Base-by-base conservation (phyloP, 305 asterid species). In the Fraxinus sp. region DNA sequence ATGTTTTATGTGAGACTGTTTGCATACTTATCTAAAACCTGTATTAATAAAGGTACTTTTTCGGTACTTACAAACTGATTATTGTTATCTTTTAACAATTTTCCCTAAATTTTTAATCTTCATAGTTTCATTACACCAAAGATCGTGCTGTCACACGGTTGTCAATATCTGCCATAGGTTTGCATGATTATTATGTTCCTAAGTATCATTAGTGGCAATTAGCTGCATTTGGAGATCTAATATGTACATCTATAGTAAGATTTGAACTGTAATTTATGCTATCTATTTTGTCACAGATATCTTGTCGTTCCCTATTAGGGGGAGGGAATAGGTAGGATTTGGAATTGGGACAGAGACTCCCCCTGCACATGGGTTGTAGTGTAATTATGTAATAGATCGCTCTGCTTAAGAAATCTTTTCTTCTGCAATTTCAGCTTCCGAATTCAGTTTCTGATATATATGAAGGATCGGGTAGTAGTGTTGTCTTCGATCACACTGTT, bases 371-470 rank as follows among this genome's bases (percentile, higher is more conserved):
- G 74, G 7, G 30, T 26, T 66, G 74, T 75, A 46, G 33, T 44
- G 44, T 72, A 44, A 64, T 28, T 64, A 72, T 30, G 79, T 41
- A 55, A 37, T 80, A 76, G 46, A 84, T 80, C 33, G 39, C 78
- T 49, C 46, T 33, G 33, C 76, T 79, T 14, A 80, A 3, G 71
- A 55, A 62, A 49, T n/a, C 28, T 39, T 9, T 80, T 46, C 18
- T 78, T 78, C 78, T 84, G 32, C 41, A 55, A 76, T 84, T 88
- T 86, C 97, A 96, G 99, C 94, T 90, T 87, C 92, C 91, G 49
- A 89, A 90, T 86, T 89, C 92, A 72, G 78, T 81, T 71, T 81
- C 83, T 85, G 90, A 87, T 70, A 84, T 80, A 76, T 89, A 74
- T 52, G 90, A 89, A 44, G 91, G 93, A 78, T 76, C 84, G 80